Percentiles rank a stretch among this genome's conserved stretches.
Conservation (phyloP, 2,329 filamentous ascomycete genomes). For the Corinectria fuckeliana region DNA sequence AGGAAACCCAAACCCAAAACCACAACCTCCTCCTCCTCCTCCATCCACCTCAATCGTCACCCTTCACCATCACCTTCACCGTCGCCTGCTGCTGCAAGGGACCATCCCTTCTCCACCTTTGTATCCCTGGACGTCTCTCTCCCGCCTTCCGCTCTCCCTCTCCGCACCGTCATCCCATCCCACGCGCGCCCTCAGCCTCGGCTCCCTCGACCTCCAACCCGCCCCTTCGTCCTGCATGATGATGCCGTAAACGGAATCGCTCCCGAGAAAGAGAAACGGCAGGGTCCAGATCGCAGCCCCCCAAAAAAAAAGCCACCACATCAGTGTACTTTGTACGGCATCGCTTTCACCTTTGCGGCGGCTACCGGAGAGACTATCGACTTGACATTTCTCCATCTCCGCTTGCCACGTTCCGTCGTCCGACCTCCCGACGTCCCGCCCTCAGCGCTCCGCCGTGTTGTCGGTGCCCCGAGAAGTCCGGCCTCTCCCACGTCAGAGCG, state of each 20-base stretch:
- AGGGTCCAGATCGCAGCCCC: constrained; percentile 22
- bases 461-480: background rate
- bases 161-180: constrained; percentile 22
- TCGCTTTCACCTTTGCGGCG: background rate
- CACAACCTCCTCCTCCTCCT: background rate
- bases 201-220: constrained; percentile 11
- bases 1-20: background rate
- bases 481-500: background rate
- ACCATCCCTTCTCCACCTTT: constrained; percentile 14
- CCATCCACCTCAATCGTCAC: background rate
- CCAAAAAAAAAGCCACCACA: background rate
- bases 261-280: constrained; percentile 28
- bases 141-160: background rate
- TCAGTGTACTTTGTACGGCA: background rate
- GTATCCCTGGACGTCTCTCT: background rate
- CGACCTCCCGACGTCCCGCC: background rate
- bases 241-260: constrained; percentile 37
- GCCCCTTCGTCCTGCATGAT: constrained; percentile 23
- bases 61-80: constrained; percentile 9
- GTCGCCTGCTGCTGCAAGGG: constrained; percentile 15
- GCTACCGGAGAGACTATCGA: constrained; percentile 13
- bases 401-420: constrained; percentile 3
- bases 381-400: constrained; percentile 3
- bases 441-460: background rate
- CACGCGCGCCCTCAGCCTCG: constrained; percentile 15